Evolutionary conservation across 2,329 filamentous ascomycete genomes (phyloP).

Genomic region (Neofusicoccum parvum): DNA sequence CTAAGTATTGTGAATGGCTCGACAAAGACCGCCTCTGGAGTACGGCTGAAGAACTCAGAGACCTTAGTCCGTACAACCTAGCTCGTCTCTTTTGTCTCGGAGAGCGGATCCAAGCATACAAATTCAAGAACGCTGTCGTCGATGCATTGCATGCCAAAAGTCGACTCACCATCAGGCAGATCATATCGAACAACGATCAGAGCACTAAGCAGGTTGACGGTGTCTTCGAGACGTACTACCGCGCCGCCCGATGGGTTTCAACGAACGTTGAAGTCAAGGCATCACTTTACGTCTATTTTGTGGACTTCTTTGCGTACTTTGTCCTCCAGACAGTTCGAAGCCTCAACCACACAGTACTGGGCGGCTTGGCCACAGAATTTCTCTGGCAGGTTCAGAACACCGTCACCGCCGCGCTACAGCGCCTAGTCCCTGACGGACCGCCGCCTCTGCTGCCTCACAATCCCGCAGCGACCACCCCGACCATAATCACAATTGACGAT

Average conservation of each 20-base stretch:
- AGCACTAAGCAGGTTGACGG: background rate
- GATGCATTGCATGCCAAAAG: background rate
- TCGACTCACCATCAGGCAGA: too few relatives aligned
- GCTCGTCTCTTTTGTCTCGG: background rate
- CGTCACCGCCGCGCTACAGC: background rate
- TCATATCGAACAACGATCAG: background rate
- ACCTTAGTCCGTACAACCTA: background rate
- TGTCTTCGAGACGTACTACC: background rate
- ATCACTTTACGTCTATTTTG: background rate
- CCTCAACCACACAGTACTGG: background rate
- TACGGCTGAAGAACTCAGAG: background rate
- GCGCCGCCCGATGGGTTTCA: background rate
- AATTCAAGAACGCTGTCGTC: background rate
- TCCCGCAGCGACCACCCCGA: too few relatives aligned
- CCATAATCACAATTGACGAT: too few relatives aligned
- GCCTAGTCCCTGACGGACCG: background rate
- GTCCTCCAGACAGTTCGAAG: background rate
- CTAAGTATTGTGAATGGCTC: background rate
- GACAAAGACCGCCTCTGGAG: background rate
- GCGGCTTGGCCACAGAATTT: background rate
- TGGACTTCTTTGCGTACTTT: constrained; percentile 1
- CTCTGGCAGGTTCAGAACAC: background rate
- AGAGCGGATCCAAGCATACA: background rate
- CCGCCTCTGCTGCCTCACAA: too few relatives aligned
- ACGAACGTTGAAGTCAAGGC: background rate